Base-by-base conservation (phyloP, 192 early-diverging fungal species). In the Backusella morwellensis region DNA sequence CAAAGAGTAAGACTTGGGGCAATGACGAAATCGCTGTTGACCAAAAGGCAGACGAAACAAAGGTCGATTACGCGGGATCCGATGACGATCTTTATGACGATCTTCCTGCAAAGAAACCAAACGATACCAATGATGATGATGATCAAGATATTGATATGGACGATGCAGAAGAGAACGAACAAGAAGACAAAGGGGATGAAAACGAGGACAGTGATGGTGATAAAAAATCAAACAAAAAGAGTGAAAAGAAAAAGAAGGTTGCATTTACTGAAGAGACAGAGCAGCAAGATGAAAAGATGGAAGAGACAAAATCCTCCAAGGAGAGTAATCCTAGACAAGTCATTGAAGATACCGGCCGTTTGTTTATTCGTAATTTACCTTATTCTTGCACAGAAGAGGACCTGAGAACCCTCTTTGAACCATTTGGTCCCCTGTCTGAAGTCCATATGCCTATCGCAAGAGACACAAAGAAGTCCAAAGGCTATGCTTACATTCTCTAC, bases 361-460 rank as follows among this genome's bases (percentile, higher is more conserved):
- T 99, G 34, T 98, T 96, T 88, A 89, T 99, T 52, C 90, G 93
- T 71, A 99, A 99, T 80, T 87, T 99, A 38, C 87, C 98, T 26
- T 99, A 95, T 85, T 86, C 93, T 63, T 93, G 94, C 70, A 95
- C 96, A 0, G 92, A 92, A 70, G 91, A 97, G 8, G 98, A 99
- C 74, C 80, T 99, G 38, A 89, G 93, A 59, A 83, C 87, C 35
- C 68, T 89, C 44, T 98, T 99, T 82, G 89, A 91, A 63, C 90
- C 88, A 75, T 98, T 93, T 85, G 98, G 98, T 6, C 94, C 95
- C 0, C 83, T 99, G 3, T 92, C 95, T 0, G 98, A 98, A 81
- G 90, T 96, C 47, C 97, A 99, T 84, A 93, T 99, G 84, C 97
- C 98, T 19, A 94, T 99, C 68, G 91, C 92, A 66, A 93, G 91